Percentiles rank a stretch among this genome's conserved stretches.
Evolutionary conservation across 176 grass and related monocot genomes (phyloP).

Genomic region (Carex parvula): DNA sequence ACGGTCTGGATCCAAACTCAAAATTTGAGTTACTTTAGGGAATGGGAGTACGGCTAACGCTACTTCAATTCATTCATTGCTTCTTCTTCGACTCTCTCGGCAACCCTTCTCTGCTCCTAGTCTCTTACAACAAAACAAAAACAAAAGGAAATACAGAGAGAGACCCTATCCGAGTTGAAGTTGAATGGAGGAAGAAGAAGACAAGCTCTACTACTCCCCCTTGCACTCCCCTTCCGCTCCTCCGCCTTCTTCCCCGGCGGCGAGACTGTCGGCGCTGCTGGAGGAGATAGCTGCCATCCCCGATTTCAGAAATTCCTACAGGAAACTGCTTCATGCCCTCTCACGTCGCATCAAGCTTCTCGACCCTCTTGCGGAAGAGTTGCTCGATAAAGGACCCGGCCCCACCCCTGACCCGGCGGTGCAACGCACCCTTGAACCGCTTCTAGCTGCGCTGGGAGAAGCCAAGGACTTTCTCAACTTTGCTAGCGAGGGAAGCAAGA

Average conservation of each 20-base stretch:
- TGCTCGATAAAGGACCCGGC: conserved; percentile 35
- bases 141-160: too few species aligned
- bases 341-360: conserved; percentile 67
- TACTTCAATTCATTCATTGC: too few species aligned
- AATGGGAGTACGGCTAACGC: too few species aligned
- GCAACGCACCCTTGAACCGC: conserved; percentile 29
- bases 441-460: conserved; percentile 40
- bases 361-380: conserved; percentile 69
- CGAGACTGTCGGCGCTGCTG: conserved; percentile 33
- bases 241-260: background rate
- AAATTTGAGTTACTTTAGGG: too few species aligned
- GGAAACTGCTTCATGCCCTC: conserved; percentile 63
- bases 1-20: too few species aligned
- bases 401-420: background rate
- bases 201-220: background rate
- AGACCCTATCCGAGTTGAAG: too few species aligned
- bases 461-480: conserved; percentile 50
- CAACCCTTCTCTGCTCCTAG: too few species aligned
- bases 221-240: background rate
- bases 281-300: conserved; percentile 19
- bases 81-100: background rate
- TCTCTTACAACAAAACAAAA: too few species aligned
- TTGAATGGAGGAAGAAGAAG: background rate
- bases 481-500: conserved; percentile 73
- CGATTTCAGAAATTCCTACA: conserved; percentile 66